A percentile compares a stretch with the other conserved stretches of the same genome.
Evolutionary conservation across 345 rosid species (phyloP).

Genomic region (Rhodomyrtus tomentosa): DNA sequence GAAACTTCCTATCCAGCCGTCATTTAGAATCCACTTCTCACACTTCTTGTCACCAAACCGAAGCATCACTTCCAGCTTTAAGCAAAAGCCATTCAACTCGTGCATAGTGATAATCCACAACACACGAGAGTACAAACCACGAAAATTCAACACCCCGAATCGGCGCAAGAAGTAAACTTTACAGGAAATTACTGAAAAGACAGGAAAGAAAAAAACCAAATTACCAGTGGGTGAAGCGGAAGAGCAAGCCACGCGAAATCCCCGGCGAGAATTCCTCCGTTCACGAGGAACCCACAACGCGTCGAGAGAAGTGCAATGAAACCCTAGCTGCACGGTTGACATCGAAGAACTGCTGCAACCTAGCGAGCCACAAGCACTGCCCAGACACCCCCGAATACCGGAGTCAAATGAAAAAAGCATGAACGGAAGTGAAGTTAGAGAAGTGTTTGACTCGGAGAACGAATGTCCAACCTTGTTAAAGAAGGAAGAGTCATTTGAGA

Average conservation of each 20-base stretch:
- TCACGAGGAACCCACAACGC: slow-evolving; percentile 18
- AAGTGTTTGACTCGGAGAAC: background rate
- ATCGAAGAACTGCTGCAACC: slow-evolving; percentile 23
- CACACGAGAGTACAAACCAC: background rate
- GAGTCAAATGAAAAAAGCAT: background rate
- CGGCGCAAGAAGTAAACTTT: background rate
- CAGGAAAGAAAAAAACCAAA: background rate
- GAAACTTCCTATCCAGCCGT: background rate
- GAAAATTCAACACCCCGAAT: background rate
- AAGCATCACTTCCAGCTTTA: background rate
- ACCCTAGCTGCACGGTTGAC: slow-evolving; percentile 22
- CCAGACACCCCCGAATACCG: background rate
- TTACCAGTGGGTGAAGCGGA: slow-evolving; percentile 17
- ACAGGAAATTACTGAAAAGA: background rate
- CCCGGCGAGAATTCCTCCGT: slow-evolving; percentile 8
- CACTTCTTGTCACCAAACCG: background rate
- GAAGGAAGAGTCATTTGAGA: slow-evolving; percentile 13
- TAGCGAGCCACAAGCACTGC: background rate
- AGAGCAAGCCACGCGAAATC: slow-evolving; percentile 31
- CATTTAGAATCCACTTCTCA: background rate
- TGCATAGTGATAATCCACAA: background rate
- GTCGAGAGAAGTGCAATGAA: slow-evolving; percentile 17
- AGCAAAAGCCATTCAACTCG: background rate
- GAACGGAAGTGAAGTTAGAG: background rate
- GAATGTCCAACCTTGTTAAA: slow-evolving; percentile 7